Conservation (phyloP, 306 rosid species). For the Myrica gale region DNA sequence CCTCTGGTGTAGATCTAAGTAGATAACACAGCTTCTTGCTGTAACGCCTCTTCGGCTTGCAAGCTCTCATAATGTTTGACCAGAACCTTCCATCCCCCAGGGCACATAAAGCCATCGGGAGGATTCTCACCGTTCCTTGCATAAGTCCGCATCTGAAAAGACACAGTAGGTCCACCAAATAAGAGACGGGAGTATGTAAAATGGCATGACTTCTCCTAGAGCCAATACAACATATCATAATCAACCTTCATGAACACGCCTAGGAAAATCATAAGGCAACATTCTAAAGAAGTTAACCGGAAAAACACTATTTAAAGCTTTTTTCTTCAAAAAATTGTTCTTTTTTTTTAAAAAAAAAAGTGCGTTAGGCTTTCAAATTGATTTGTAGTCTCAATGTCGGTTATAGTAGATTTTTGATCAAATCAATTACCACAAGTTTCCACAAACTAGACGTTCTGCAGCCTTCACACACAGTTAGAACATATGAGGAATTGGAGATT, state of each 20-base stretch:
- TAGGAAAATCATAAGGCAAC: neutral
- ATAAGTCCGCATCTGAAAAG: constrained; percentile 74
- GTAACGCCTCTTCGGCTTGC: constrained; percentile 62
- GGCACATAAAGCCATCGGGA: constrained; percentile 97
- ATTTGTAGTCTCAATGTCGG: neutral
- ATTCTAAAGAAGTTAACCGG: neutral
- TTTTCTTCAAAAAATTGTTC: neutral
- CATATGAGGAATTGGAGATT: neutral
- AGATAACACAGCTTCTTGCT: constrained; percentile 61
- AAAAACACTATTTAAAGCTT: neutral
- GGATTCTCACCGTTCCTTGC: constrained; percentile 90
- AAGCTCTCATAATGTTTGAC: constrained; percentile 77
- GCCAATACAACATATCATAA: neutral
- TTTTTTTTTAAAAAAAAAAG: neutral
- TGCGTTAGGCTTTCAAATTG: neutral
- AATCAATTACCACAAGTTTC: neutral
- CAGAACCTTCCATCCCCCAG: constrained; percentile 90
- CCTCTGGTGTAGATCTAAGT: constrained; percentile 35
- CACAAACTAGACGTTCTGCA: neutral
- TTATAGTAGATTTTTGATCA: neutral
- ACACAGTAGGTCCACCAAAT: neutral
- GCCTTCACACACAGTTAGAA: neutral
- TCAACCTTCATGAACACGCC: neutral
- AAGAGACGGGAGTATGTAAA: neutral
- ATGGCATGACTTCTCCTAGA: neutral